These are phyloP conservation scores for Cucumis cinereus DNA, from an alignment of 306 rosid genomes.

Conservation along the genomic window DNA sequence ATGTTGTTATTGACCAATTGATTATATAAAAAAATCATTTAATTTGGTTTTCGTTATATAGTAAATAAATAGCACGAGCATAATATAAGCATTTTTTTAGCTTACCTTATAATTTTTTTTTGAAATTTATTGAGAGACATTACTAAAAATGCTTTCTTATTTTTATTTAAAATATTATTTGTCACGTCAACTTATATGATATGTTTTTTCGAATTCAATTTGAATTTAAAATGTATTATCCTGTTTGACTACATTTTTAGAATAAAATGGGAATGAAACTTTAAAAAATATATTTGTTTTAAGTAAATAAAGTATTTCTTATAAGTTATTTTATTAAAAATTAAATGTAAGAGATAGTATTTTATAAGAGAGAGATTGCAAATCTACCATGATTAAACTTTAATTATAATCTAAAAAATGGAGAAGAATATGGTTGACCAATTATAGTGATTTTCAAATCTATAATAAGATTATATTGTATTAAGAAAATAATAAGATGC, in stretches of 20 bases:
- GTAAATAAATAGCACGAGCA: too few species aligned
- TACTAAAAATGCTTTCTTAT: background rate
- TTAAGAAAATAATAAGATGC: background rate
- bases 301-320: background rate
- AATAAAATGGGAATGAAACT: background rate
- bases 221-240: background rate
- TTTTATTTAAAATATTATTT: background rate
- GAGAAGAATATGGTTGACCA: background rate
- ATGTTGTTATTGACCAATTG: too few species aligned
- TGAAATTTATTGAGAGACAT: too few species aligned
- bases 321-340: background rate
- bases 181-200: background rate
- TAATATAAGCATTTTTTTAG: too few species aligned
- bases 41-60: too few species aligned
- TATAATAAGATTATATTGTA: background rate
- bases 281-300: background rate
- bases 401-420: background rate
- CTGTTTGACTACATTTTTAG: background rate
- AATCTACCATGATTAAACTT: background rate
- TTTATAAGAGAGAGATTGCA: background rate
- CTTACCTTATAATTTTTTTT: too few species aligned
- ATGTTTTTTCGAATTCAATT: background rate
- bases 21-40: too few species aligned
- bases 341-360: background rate
- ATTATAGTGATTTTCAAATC: background rate